Evolutionary conservation across 805 yeast genomes (phyloP).

Genomic region (Candida jianshihensis): DNA sequence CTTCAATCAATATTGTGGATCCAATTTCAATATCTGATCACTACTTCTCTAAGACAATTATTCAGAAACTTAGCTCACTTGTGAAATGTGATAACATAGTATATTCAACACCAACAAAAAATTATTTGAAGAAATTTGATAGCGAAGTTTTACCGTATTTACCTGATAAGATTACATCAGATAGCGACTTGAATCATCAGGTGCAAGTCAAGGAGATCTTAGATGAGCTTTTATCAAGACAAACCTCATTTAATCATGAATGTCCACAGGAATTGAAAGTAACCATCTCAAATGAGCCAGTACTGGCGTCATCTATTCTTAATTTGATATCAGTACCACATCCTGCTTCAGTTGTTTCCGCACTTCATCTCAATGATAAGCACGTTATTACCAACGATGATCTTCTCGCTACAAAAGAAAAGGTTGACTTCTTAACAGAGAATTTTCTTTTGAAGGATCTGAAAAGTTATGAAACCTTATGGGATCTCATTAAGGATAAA

Average conservation of each 20-base stretch:
- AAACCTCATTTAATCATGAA: not conserved
- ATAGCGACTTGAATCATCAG: constrained; percentile 3
- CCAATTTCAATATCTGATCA: constrained; percentile 13
- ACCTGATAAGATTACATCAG: constrained; percentile 5
- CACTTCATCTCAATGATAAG: constrained; percentile 9
- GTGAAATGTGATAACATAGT: constrained; percentile 7
- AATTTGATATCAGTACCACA: constrained; percentile 15
- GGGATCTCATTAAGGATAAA: not conserved
- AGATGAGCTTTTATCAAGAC: constrained; percentile 2
- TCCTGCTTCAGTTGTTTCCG: constrained; percentile 10
- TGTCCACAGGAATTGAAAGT: constrained; percentile 2
- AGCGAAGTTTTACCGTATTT: constrained; percentile 6
- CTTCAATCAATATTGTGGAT: constrained; percentile 12
- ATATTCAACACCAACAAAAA: constrained; percentile 12
- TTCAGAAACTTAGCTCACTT: constrained; percentile 6
- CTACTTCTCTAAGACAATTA: constrained; percentile 7
- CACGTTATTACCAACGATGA: constrained; percentile 4
- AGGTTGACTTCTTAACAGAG: not conserved
- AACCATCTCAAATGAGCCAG: constrained; percentile 2
- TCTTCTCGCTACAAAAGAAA: not conserved
- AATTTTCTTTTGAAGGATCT: not conserved
- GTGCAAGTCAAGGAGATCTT: constrained; percentile 3
- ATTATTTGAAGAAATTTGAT: constrained; percentile 5
- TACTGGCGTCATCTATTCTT: not conserved
- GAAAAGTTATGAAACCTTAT: not conserved